These are phyloP conservation scores for Thielaviopsis populi DNA, from an alignment of 2,329 filamentous ascomycete species.

Conservation along the genomic window DNA sequence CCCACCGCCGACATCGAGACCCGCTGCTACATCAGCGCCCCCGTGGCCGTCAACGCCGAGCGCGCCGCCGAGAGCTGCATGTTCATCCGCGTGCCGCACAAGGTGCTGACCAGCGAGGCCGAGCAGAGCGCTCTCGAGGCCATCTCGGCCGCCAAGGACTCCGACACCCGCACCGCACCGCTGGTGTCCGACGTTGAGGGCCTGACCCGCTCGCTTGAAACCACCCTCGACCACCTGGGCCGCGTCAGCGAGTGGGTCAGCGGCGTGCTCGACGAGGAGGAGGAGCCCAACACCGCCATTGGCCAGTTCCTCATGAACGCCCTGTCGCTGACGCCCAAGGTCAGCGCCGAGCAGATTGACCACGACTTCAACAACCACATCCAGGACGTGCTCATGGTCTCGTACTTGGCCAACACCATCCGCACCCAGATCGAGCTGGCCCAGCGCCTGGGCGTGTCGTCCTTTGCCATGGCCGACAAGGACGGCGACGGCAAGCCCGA, in stretches of 20 bases:
- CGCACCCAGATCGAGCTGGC: constrained; percentile 97
- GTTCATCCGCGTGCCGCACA: constrained; percentile 94
- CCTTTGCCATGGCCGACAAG: constrained; percentile 38
- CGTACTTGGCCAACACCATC: constrained; percentile 96
- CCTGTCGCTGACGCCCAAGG: constrained; percentile 85
- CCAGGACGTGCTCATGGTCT: constrained; percentile 95
- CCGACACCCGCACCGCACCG: constrained; percentile 55
- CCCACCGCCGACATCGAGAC: constrained; percentile 80
- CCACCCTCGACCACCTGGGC: constrained; percentile 79
- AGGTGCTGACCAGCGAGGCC: constrained; percentile 72
- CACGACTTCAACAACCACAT: constrained; percentile 99
- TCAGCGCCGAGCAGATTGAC: constrained; percentile 80
- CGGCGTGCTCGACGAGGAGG: constrained; percentile 85
- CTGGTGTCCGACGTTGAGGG: constrained; percentile 81
- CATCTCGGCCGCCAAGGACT: constrained; percentile 66
- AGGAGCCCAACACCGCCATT: constrained; percentile 74
- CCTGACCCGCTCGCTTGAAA: constrained; percentile 70
- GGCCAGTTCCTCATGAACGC: constrained; percentile 94
- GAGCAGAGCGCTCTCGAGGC: constrained; percentile 57
- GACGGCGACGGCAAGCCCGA: constrained; percentile 32
- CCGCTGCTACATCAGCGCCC: constrained; percentile 85
- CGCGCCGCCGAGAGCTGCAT: constrained; percentile 90
- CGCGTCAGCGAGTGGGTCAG: constrained; percentile 84
- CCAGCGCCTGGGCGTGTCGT: constrained; percentile 77
- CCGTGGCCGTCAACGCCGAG: constrained; percentile 88